Evolutionary conservation across 2,329 filamentous ascomycete species (phyloP).

Genomic region (Xylaria polymorpha): DNA sequence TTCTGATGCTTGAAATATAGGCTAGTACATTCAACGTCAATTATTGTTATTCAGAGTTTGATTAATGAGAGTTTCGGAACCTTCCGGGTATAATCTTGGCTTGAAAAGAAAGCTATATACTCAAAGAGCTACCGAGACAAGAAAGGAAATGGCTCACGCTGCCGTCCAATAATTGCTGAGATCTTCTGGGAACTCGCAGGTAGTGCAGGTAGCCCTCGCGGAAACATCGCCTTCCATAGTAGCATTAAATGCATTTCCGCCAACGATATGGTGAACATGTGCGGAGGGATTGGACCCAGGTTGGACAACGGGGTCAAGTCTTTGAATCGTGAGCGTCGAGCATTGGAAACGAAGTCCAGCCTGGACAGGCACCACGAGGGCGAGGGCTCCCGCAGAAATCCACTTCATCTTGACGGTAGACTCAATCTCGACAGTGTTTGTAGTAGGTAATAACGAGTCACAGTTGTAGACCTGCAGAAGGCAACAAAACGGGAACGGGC

Average conservation of each 20-base stretch:
- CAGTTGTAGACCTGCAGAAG: slow-evolving; percentile 17
- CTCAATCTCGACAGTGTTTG: slow-evolving; percentile 3
- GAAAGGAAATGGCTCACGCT: background rate
- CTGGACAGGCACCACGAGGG: slow-evolving; percentile 35
- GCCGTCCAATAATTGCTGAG: slow-evolving; percentile 46
- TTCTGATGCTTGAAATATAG: slow-evolving; percentile 19
- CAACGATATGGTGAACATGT: slow-evolving; percentile 40
- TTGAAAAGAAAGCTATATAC: background rate
- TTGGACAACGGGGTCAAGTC: slow-evolving; percentile 39
- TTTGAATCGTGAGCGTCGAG: slow-evolving; percentile 37
- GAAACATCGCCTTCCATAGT: slow-evolving; percentile 35
- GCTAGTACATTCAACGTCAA: background rate
- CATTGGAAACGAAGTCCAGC: slow-evolving; percentile 40
- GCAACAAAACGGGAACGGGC: slow-evolving; percentile 7
- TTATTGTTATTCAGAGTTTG: background rate
- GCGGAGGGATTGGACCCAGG: slow-evolving; percentile 35
- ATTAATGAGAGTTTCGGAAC: background rate
- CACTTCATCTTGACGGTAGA: slow-evolving; percentile 37
- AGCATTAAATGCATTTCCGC: slow-evolving; percentile 40
- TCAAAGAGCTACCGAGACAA: background rate
- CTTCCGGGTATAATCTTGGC: background rate
- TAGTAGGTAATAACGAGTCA: background rate
- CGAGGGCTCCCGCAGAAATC: slow-evolving; percentile 31
- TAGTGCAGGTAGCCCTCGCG: slow-evolving; percentile 41
- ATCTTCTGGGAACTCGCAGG: slow-evolving; percentile 44